These are phyloP conservation scores for Zasmidium angulare DNA, from an alignment of 2,329 filamentous ascomycete genomes.

Conservation along the genomic window DNA sequence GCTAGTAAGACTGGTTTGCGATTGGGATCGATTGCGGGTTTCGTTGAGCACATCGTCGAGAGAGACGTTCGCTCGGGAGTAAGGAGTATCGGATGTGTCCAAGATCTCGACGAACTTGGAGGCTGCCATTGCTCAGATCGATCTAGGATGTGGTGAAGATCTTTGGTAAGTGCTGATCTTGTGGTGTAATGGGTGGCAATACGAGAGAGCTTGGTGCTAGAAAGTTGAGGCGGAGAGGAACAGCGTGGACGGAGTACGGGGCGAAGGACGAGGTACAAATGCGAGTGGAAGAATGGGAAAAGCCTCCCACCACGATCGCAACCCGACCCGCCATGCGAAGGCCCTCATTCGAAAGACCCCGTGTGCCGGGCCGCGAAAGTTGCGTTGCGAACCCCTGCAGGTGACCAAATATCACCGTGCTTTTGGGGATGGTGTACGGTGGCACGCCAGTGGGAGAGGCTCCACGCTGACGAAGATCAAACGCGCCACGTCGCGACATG, in stretches of 20 bases:
- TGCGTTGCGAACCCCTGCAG: constrained; percentile 9
- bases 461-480: constrained; percentile 5
- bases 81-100: constrained; percentile 31
- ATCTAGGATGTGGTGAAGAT: neutral
- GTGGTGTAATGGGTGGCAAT: neutral
- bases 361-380: constrained; percentile 3
- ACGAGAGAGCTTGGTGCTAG: neutral
- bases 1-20: constrained; percentile 26
- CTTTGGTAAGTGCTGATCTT: neutral
- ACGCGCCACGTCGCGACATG: constrained; percentile 4
- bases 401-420: constrained; percentile 1
- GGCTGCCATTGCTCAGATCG: constrained; percentile 26
- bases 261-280: constrained; percentile 5
- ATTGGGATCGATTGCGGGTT: constrained; percentile 31
- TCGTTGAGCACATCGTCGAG: constrained; percentile 37
- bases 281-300: neutral
- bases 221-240: neutral
- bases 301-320: neutral
- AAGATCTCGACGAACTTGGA: constrained; percentile 40
- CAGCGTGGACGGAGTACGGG: neutral
- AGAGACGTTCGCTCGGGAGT: constrained; percentile 36
- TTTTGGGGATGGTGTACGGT: neutral
- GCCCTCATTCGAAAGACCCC: neutral
- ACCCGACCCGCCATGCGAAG: constrained; percentile 1
- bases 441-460: neutral